Percentiles rank a stretch among this genome's conserved stretches.
These are phyloP conservation scores for Hypholoma sublateritium DNA, from an alignment of 768 basidiomycete species.

Conservation along the genomic window DNA sequence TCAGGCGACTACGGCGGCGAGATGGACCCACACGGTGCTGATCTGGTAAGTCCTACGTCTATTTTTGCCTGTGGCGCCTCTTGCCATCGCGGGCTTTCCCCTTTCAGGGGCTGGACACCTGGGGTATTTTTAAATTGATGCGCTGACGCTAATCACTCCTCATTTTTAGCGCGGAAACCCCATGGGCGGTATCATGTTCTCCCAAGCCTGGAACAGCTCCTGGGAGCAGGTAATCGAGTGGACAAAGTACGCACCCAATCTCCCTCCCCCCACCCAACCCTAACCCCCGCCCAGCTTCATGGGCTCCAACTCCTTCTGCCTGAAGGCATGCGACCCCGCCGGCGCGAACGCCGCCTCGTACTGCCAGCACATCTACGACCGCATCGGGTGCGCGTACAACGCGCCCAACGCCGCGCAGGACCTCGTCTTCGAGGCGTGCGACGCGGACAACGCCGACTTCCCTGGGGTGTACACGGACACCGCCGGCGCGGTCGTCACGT, in stretches of 20 bases:
- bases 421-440: conserved; percentile 60
- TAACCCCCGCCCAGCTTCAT: conserved; percentile 49
- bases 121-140: neutral
- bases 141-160: neutral
- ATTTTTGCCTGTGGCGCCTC: neutral
- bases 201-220: conserved; percentile 43
- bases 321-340: conserved; percentile 65
- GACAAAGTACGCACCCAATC: conserved; percentile 49
- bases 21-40: conserved; percentile 72
- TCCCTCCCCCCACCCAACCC: neutral
- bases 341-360: conserved; percentile 40
- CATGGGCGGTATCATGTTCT: conserved; percentile 67
- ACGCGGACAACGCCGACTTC: conserved; percentile 59
- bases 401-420: conserved; percentile 62
- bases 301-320: conserved; percentile 56
- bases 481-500: conserved; percentile 30
- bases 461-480: conserved; percentile 45
- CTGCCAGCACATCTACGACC: conserved; percentile 63
- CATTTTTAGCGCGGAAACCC: conserved; percentile 67
- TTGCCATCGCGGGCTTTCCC: neutral
- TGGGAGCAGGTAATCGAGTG: conserved; percentile 62
- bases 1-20: conserved; percentile 67
- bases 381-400: conserved; percentile 72
- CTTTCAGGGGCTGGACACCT: neutral
- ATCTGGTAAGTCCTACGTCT: conserved; percentile 28